phyloP scores from a whole-genome alignment of 2,329 filamentous ascomycete species.

The Penicillium sumatraense region DNA sequence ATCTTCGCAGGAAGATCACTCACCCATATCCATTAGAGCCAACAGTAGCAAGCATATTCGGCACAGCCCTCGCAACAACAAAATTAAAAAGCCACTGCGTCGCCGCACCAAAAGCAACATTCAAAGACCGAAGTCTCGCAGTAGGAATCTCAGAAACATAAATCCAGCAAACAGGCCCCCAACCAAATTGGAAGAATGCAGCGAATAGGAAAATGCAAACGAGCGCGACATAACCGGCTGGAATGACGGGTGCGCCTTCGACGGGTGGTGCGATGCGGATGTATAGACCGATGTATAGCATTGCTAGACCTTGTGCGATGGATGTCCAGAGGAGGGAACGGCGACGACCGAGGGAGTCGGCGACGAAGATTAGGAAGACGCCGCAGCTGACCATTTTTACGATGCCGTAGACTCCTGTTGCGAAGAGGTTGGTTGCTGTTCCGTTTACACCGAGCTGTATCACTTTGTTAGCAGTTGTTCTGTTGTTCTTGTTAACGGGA shows the following conservation, averaged over 20 bases:
- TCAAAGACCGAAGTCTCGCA: conserved; percentile 67
- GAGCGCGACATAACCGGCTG: conserved; percentile 71
- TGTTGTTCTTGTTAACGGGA: neutral
- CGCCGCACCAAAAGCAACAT: conserved; percentile 69
- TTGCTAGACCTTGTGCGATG: conserved; percentile 63
- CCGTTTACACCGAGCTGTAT: conserved; percentile 62
- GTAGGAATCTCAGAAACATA: conserved; percentile 73
- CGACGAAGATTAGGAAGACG: conserved; percentile 68
- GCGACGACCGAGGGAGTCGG: conserved; percentile 71
- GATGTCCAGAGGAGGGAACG: conserved; percentile 68
- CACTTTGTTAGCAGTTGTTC: neutral
- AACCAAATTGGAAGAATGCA: conserved; percentile 70
- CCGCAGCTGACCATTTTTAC: conserved; percentile 70
- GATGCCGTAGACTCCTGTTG: conserved; percentile 74
- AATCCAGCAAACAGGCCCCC: conserved; percentile 76
- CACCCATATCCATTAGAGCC: conserved; percentile 56
- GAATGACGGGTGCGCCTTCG: conserved; percentile 58
- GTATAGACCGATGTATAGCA: conserved; percentile 75
- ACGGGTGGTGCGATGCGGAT: conserved; percentile 56
- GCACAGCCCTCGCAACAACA: conserved; percentile 69
- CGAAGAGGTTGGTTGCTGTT: conserved; percentile 66
- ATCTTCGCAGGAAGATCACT: conserved; percentile 25
- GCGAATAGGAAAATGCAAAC: conserved; percentile 76
- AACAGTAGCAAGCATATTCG: conserved; percentile 67
- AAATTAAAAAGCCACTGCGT: conserved; percentile 79